Conservation (phyloP, 2,329 filamentous ascomycete species). For the Sporothrix humicola region DNA sequence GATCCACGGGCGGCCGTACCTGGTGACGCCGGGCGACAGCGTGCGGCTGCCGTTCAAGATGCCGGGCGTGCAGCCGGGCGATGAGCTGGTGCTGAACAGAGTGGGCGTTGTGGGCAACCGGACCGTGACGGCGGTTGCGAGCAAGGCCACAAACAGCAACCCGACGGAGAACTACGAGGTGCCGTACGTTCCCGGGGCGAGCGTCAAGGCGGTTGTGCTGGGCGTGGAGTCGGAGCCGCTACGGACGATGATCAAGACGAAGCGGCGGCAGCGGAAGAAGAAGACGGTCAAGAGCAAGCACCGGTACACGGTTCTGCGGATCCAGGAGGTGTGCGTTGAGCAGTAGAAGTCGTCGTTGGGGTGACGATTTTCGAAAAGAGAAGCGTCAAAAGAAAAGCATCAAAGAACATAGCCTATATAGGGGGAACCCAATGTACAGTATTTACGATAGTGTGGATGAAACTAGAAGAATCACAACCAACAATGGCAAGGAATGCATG, state of each 20-base stretch:
- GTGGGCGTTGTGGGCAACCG: slow-evolving; percentile 82
- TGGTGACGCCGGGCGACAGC: slow-evolving; percentile 76
- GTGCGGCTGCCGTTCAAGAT: slow-evolving; percentile 81
- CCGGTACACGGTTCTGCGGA: slow-evolving; percentile 80
- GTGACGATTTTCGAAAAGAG: neutral
- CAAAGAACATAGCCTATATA: neutral
- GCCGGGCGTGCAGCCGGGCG: slow-evolving; percentile 76
- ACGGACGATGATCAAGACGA: slow-evolving; percentile 79
- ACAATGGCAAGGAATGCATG: neutral
- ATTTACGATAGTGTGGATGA: slow-evolving; percentile 20
- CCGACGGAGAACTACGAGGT: neutral
- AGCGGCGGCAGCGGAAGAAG: slow-evolving; percentile 73
- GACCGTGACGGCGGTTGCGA: slow-evolving; percentile 34
- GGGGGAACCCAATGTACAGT: neutral
- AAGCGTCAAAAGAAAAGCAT: neutral
- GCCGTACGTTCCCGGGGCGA: slow-evolving; percentile 33
- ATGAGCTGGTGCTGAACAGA: slow-evolving; percentile 85
- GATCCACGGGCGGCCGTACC: slow-evolving; percentile 80
- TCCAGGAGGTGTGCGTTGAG: slow-evolving; percentile 64
- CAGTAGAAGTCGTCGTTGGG: neutral
- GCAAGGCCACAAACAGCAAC: neutral
- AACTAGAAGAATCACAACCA: slow-evolving; percentile 23
- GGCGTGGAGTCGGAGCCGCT: slow-evolving; percentile 83
- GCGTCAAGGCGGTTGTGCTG: slow-evolving; percentile 69
- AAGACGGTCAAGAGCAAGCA: slow-evolving; percentile 89